Conservation (phyloP, 208 protist species). For the Acanthamoeba castellanii region DNA sequence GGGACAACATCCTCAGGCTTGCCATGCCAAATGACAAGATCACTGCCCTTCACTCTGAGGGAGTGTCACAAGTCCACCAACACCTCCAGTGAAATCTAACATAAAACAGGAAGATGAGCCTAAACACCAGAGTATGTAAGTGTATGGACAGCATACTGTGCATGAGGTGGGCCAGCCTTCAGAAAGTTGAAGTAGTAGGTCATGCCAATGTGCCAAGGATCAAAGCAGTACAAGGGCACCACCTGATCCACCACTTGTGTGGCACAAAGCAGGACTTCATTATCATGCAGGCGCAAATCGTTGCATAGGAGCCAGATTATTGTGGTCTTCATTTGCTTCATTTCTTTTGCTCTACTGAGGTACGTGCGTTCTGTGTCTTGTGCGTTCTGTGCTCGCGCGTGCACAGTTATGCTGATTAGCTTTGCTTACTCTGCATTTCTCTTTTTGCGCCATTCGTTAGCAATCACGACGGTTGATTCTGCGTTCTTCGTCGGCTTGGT, state of each 20-base stretch:
- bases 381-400: too few relatives aligned
- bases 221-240: conserved; percentile 56
- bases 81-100: conserved; percentile 10
- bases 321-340: not conserved
- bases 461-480: too few relatives aligned
- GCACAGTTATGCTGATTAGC: too few relatives aligned
- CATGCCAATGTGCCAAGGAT: conserved; percentile 8
- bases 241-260: conserved; percentile 17
- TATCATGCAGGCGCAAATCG: conserved; percentile 58
- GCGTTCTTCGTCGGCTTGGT: not conserved
- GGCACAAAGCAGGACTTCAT: not conserved
- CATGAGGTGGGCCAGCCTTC: conserved; percentile 26
- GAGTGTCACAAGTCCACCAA: conserved; percentile 16
- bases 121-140: not conserved
- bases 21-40: conserved; percentile 76
- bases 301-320: conserved; percentile 30
- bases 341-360: not conserved
- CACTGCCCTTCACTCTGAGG: conserved; percentile 47
- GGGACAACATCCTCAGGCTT: conserved; percentile 76
- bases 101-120: not conserved
- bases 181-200: conserved; percentile 72
- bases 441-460: too few relatives aligned
- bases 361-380: too few relatives aligned
- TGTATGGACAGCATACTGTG: not conserved
- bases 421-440: too few relatives aligned